These are phyloP conservation scores for Mycosphaerella sp. DNA, from an alignment of 2,329 filamentous ascomycete species.

Conservation along the genomic window DNA sequence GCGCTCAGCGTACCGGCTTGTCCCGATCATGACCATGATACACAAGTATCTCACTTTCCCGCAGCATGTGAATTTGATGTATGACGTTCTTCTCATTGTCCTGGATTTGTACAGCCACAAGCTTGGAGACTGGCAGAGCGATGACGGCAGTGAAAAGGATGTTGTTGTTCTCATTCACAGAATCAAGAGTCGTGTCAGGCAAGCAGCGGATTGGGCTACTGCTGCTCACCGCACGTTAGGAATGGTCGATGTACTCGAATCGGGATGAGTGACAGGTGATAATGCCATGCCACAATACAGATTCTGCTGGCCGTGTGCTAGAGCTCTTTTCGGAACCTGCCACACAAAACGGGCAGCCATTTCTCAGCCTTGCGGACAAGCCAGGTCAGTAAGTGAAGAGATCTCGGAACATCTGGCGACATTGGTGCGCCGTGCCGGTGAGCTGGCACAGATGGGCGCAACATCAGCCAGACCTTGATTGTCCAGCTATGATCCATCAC, in stretches of 20 bases:
- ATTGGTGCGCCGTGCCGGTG: no score
- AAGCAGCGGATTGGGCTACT: conserved; percentile 77
- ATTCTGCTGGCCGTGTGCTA: no score
- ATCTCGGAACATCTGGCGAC: no score
- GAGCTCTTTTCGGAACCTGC: no score
- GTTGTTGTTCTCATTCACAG: conserved; percentile 56
- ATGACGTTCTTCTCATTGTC: conserved; percentile 74
- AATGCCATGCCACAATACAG: neutral
- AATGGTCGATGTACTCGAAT: conserved; percentile 76
- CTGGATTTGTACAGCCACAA: conserved; percentile 84
- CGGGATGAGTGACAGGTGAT: conserved; percentile 34
- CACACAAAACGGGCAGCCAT: no score
- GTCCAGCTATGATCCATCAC: no score
- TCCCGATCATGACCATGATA: conserved; percentile 79
- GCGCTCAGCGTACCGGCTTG: conserved; percentile 72
- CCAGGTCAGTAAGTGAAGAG: no score
- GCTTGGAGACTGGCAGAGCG: conserved; percentile 46
- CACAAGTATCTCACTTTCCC: conserved; percentile 75
- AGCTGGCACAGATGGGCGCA: no score
- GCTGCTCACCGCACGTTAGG: conserved; percentile 74
- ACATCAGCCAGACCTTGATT: no score
- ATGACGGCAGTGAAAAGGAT: conserved; percentile 28
- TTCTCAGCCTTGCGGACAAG: no score
- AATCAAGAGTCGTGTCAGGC: conserved; percentile 63
- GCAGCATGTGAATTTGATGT: conserved; percentile 70